These are phyloP conservation scores for Ascochyta pisi DNA, from an alignment of 2,329 filamentous ascomycete genomes.

Conservation along the genomic window DNA sequence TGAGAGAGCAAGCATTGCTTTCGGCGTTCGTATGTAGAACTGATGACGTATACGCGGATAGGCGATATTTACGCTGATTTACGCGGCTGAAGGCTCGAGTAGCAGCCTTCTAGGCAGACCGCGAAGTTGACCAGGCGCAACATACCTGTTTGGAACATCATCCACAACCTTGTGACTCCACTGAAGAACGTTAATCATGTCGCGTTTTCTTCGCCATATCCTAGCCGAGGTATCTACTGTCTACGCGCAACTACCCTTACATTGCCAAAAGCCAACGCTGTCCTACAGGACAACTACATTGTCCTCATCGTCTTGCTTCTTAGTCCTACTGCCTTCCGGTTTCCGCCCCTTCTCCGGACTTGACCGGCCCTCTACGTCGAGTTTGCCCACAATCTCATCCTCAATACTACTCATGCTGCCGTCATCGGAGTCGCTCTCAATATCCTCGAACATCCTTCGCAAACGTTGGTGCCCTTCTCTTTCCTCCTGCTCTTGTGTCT, in stretches of 20 bases:
- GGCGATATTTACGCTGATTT: not conserved
- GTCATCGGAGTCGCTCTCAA: constrained; percentile 43
- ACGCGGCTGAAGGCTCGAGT: not conserved
- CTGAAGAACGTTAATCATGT: constrained; percentile 13
- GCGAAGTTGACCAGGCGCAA: not conserved
- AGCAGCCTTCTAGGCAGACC: not conserved
- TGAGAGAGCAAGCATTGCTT: not conserved
- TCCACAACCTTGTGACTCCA: not conserved
- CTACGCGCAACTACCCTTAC: constrained; percentile 19
- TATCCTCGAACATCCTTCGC: constrained; percentile 43
- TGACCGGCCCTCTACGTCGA: constrained; percentile 8
- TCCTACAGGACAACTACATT: constrained; percentile 12
- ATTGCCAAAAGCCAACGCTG: constrained; percentile 1
- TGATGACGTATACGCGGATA: not conserved
- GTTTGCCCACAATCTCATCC: constrained; percentile 14
- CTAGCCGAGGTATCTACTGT: constrained; percentile 17
- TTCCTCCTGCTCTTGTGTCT: constrained; percentile 37
- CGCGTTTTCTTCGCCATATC: constrained; percentile 12
- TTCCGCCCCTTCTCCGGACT: constrained; percentile 9
- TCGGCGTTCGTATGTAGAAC: not conserved
- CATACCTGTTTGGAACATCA: not conserved
- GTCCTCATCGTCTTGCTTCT: constrained; percentile 1
- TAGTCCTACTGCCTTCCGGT: not conserved
- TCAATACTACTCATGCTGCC: constrained; percentile 18
- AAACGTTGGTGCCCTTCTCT: constrained; percentile 45